Evolutionary conservation across 2,329 filamentous ascomycete species (phyloP), one percentile per base, ranked within the genome.

Genomic region (Fusarium floridanum): DNA sequence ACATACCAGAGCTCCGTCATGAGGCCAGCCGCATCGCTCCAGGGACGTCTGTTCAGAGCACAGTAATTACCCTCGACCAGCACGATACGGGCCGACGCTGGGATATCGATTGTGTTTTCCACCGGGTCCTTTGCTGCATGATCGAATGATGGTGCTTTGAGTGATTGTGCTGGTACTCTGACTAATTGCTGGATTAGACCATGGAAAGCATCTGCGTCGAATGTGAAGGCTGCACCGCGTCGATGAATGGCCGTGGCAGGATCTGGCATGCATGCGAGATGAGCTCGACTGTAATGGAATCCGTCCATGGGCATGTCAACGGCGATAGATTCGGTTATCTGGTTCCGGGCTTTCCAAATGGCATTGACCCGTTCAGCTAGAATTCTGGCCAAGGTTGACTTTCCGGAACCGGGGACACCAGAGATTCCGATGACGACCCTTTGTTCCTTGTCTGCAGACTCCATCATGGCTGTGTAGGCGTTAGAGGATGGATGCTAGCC

Each of bases 1-100:
- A 66, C 14, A 24, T 32, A 61, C 64, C 64, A 66, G 14, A 66
- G 34, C 36, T 56, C 34, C 6, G 32, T 56, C 56, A 66, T 66
- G 12, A 66, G 27, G 10, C 41, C 16, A 2, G 64, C 64, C 11
- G 45, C 57, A 6, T n/a, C 10, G 8, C 45, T 34, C 64, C 64
- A 66, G 7, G 64, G 64, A 10, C 9, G 34, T 24, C 57, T 22
- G 24, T 66, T 27, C 22, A 66, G n/a, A 27, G n/a, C 16, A 7
- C n/a, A 32, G 29, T 66, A 66, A 9, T 61, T 61, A 16, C 45
- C 45, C 12, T 50, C 45, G 3, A 50, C 20, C 0, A 50, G 4
- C 14, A 50, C 22, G 12, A 50, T 50, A 2, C 45, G 20, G 7
- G 22, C 9, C 10, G 20, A 22, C 7, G 11, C 11, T 7, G 45